These are phyloP conservation scores for Yamadazyma conglobata DNA, from an alignment of 1,139 yeast species.

Conservation along the genomic window DNA sequence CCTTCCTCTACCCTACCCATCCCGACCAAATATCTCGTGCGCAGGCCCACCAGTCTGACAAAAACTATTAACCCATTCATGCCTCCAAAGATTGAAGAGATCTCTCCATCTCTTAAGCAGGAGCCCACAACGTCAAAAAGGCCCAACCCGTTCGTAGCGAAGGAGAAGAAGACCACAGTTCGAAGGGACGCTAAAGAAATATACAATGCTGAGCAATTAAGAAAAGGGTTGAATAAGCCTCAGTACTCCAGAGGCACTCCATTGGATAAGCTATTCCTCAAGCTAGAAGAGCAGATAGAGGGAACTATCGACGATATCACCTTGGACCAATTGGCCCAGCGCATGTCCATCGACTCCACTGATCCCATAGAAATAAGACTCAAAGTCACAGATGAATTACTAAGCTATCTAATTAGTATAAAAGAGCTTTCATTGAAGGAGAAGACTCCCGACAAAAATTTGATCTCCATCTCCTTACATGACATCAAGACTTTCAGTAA, in stretches of 20 bases:
- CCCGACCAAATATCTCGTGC: too few relatives aligned
- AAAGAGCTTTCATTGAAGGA: constrained; percentile 32
- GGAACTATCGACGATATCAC: constrained; percentile 26
- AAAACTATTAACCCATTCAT: too few relatives aligned
- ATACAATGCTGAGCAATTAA: constrained; percentile 20
- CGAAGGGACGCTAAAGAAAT: constrained; percentile 33
- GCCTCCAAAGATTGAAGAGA: constrained; percentile 30
- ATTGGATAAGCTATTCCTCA: constrained; percentile 33
- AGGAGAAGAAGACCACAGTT: constrained; percentile 27
- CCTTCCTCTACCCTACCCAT: too few relatives aligned
- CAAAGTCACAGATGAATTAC: constrained; percentile 23
- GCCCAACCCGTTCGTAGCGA: constrained; percentile 36
- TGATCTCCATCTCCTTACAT: constrained; percentile 73
- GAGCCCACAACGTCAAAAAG: too few relatives aligned
- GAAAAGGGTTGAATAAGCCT: constrained; percentile 36
- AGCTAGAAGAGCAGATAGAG: constrained; percentile 24
- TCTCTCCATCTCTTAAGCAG: constrained; percentile 6
- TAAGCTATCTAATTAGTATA: constrained; percentile 32
- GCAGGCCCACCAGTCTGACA: too few relatives aligned
- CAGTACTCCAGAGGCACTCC: constrained; percentile 30
- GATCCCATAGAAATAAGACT: constrained; percentile 16
- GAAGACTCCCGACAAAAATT: constrained; percentile 24
- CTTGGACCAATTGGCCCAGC: constrained; percentile 10
- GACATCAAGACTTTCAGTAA: constrained; percentile 75
- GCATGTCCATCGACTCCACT: background rate